Conservation (phyloP, 768 basidiomycete species). For the Mycena vitilis region DNA sequence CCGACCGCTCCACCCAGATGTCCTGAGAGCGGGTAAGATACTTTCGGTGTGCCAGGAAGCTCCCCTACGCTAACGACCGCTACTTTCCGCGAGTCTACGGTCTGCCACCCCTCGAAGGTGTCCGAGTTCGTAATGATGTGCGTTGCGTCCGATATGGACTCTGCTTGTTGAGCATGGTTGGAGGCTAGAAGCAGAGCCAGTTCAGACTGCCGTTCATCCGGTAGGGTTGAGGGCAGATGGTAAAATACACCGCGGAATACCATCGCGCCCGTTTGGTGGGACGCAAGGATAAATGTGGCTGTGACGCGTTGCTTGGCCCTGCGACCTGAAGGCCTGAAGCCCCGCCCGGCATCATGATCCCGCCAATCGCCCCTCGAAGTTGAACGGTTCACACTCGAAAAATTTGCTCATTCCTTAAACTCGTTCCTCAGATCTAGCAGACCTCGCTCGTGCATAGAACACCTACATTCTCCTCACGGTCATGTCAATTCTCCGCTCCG, state of each 20-base stretch:
- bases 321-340: neutral
- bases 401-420: no score
- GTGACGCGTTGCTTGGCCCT: slow-evolving; percentile 2
- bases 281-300: neutral
- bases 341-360: no score
- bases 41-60: neutral
- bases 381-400: no score
- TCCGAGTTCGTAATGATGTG: slow-evolving; percentile 57
- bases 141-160: slow-evolving; percentile 45
- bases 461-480: no score
- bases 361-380: no score
- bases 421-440: no score
- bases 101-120: slow-evolving; percentile 52
- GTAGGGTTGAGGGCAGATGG: slow-evolving; percentile 50
- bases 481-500: no score
- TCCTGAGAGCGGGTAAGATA: slow-evolving; percentile 19
- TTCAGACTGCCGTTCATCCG: slow-evolving; percentile 43
- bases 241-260: slow-evolving; percentile 52
- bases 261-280: neutral
- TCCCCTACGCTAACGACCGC: slow-evolving; percentile 27
- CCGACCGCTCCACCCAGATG: slow-evolving; percentile 33
- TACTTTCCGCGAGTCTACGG: slow-evolving; percentile 31
- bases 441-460: no score
- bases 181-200: slow-evolving; percentile 48
- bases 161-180: slow-evolving; percentile 47